Percentiles rank a stretch among this genome's conserved stretches.
phyloP scores from a whole-genome alignment of 2,329 filamentous ascomycete genomes.

The Aspergillus novofumigatus region DNA sequence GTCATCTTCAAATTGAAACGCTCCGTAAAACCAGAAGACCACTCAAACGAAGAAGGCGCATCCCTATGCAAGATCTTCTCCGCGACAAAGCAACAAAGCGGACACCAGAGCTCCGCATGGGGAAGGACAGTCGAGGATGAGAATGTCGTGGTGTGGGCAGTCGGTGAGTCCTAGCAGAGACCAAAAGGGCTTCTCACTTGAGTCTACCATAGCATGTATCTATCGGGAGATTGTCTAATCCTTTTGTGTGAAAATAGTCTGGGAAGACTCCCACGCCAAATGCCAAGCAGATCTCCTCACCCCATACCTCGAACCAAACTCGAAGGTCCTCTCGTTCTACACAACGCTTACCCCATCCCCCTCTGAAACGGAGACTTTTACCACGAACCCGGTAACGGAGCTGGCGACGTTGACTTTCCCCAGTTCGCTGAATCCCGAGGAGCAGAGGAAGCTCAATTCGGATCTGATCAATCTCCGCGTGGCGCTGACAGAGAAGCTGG shows the following conservation, averaged over 20 bases:
- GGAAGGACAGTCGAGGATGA: constrained; percentile 35
- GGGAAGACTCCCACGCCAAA: constrained; percentile 29
- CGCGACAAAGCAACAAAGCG: constrained; percentile 29
- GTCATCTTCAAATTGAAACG: constrained; percentile 35
- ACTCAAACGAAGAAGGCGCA: constrained; percentile 28
- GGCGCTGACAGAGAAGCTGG: constrained; percentile 28
- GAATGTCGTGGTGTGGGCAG: constrained; percentile 33
- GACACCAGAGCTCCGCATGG: constrained; percentile 34
- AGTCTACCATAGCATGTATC: too few relatives aligned
- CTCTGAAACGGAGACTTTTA: constrained; percentile 23
- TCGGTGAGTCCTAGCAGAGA: constrained; percentile 24
- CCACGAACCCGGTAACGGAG: constrained; percentile 47
- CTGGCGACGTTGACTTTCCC: constrained; percentile 44
- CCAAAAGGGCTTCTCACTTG: neutral
- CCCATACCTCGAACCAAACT: constrained; percentile 22
- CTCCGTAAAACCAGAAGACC: constrained; percentile 36
- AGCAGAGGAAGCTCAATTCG: constrained; percentile 25
- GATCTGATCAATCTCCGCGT: constrained; percentile 38
- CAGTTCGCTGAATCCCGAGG: constrained; percentile 24
- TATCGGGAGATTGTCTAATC: neutral
- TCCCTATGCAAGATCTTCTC: constrained; percentile 26
- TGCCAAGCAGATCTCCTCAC: constrained; percentile 14
- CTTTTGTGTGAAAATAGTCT: constrained; percentile 18
- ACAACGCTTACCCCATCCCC: constrained; percentile 28
- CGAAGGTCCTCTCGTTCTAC: constrained; percentile 23